phyloP scores from a whole-genome alignment of 371 early-diverging fungal genomes.

The Syncephalis plumigaleata region DNA sequence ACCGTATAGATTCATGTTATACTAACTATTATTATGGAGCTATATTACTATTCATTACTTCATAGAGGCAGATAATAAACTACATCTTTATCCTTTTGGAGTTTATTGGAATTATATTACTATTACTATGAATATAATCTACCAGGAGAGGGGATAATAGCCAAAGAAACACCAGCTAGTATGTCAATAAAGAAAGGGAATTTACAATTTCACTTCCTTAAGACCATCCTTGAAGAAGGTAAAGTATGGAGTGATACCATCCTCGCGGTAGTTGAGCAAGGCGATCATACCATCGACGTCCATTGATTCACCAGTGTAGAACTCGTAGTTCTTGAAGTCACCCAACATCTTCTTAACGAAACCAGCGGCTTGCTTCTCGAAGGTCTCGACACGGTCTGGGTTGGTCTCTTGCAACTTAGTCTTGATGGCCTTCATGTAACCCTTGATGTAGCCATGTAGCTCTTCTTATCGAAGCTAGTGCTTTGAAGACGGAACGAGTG shows the following conservation, averaged over 20 bases:
- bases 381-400: conserved; percentile 48
- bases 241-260: conserved; percentile 81
- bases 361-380: conserved; percentile 39
- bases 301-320: conserved; percentile 79
- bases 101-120: too few species aligned
- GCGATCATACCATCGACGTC: conserved; percentile 77
- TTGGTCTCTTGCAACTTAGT: conserved; percentile 32
- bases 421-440: conserved; percentile 73
- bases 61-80: too few species aligned
- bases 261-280: conserved; percentile 89
- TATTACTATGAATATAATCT: too few species aligned
- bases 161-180: too few species aligned
- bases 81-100: too few species aligned
- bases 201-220: conserved; percentile 51
- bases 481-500: conserved; percentile 56
- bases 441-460: conserved; percentile 84
- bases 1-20: too few species aligned
- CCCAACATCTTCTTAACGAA: conserved; percentile 62
- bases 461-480: conserved; percentile 84
- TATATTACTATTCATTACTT: too few species aligned
- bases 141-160: too few species aligned
- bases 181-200: background rate
- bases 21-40: too few species aligned
- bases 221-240: conserved; percentile 88
- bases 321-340: conserved; percentile 81